Evolutionary conservation across 2,329 filamentous ascomycete species (phyloP).

Genomic region (Paradendryphiella salina): DNA sequence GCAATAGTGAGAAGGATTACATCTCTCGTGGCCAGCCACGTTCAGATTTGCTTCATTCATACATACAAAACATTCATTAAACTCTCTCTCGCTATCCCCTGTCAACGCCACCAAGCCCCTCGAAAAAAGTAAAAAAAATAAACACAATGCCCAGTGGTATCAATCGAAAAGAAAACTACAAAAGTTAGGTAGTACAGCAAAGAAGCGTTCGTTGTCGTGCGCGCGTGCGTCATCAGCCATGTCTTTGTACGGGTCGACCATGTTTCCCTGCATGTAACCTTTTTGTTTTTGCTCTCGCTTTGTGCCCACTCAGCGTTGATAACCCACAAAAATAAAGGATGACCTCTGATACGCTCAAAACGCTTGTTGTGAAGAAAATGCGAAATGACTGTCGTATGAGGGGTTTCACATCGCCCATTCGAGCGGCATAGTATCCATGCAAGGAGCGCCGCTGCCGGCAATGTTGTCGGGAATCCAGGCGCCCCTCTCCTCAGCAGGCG

Average conservation of each 20-base stretch:
- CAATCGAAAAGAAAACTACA: conserved; percentile 7
- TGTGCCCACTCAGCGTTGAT: neutral
- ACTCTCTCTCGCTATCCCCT: neutral
- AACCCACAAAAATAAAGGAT: neutral
- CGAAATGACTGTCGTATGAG: conserved; percentile 4
- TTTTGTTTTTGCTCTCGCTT: conserved; percentile 15
- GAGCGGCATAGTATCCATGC: conserved; percentile 2
- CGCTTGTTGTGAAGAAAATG: conserved; percentile 1
- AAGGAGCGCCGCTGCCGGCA: conserved; percentile 12
- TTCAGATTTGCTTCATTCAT: neutral
- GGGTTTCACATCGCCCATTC: conserved; percentile 7
- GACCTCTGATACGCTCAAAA: conserved; percentile 12
- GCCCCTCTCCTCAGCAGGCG: conserved; percentile 85
- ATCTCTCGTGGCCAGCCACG: conserved; percentile 2
- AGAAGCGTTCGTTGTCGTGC: conserved; percentile 3
- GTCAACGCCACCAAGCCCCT: conserved; percentile 4
- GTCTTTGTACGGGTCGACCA: conserved; percentile 24
- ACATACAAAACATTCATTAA: neutral
- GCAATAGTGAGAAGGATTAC: neutral
- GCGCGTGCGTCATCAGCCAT: conserved; percentile 14
- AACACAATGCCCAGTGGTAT: conserved; percentile 16
- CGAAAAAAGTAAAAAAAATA: neutral
- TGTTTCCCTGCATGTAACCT: conserved; percentile 14
- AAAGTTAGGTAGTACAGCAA: conserved; percentile 14
- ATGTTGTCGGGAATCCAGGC: conserved; percentile 78